Evolutionary conservation across 228 moss, liverwort and hornwort species (phyloP).

Genomic region (Sphagnum magellanicum): DNA sequence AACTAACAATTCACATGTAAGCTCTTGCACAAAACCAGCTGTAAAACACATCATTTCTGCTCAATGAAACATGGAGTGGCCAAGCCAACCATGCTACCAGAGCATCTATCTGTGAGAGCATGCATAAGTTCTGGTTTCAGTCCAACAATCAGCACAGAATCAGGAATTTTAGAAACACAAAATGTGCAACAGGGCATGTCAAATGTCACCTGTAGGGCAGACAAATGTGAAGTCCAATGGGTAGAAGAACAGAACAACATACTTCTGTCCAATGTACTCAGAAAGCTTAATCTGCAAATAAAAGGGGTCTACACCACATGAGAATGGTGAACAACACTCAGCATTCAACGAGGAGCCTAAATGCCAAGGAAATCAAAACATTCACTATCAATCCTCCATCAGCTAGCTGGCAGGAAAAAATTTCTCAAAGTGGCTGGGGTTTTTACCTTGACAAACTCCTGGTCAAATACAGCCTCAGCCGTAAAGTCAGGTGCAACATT

Average conservation of each 20-base stretch:
- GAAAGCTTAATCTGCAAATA: constrained; percentile 77
- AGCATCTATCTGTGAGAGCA: too few relatives aligned
- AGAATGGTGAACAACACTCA: background rate
- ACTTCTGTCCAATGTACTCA: constrained; percentile 92
- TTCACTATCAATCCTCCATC: too few relatives aligned
- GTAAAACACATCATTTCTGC: too few relatives aligned
- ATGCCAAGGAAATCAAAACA: background rate
- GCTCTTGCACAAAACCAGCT: too few relatives aligned
- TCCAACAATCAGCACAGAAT: background rate
- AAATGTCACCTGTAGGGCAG: constrained; percentile 73
- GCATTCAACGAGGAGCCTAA: background rate
- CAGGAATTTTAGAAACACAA: too few relatives aligned
- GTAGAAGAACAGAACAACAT: constrained; percentile 92
- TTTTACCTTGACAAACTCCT: constrained; percentile 84
- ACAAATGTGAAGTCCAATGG: constrained; percentile 98
- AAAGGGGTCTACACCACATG: background rate
- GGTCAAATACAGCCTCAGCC: constrained; percentile 93
- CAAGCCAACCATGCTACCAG: too few relatives aligned
- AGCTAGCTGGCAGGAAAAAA: too few relatives aligned
- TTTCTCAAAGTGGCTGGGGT: background rate
- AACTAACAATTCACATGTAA: too few relatives aligned
- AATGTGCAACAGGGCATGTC: too few relatives aligned
- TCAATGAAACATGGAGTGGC: too few relatives aligned
- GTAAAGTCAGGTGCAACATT: constrained; percentile 84
- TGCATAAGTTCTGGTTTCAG: too few relatives aligned